These are phyloP conservation scores for Pichia sp. DNA, from an alignment of 1,139 yeast species.

Conservation along the genomic window DNA sequence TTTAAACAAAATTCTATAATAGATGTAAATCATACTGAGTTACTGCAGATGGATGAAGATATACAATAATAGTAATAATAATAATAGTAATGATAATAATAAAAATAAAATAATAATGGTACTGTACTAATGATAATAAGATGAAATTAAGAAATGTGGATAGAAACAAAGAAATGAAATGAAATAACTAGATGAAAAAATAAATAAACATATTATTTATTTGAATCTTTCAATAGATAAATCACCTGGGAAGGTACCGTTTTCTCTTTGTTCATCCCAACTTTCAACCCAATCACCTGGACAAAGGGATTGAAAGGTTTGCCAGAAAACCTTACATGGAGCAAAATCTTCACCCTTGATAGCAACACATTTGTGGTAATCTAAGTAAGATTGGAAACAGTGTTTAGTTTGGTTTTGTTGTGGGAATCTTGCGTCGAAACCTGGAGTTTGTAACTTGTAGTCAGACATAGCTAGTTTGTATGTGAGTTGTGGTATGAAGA, in stretches of 20 bases:
- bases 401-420: constrained; percentile 95
- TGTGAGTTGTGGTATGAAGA: too few species aligned
- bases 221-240: constrained; percentile 32
- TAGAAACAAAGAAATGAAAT: not conserved
- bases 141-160: too few species aligned
- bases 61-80: too few species aligned
- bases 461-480: constrained; percentile 31
- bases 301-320: constrained; percentile 85
- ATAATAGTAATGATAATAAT: too few species aligned
- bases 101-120: too few species aligned
- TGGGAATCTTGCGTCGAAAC: constrained; percentile 92
- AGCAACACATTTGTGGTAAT: constrained; percentile 94
- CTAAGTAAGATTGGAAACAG: constrained; percentile 97
- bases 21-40: too few species aligned
- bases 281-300: constrained; percentile 89
- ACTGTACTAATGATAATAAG: too few species aligned
- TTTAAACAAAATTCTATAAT: too few species aligned
- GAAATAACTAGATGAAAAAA: not conserved
- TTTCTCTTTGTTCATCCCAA: constrained; percentile 92
- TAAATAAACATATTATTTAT: constrained; percentile 8
- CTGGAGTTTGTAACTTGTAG: constrained; percentile 64
- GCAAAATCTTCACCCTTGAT: constrained; percentile 98
- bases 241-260: constrained; percentile 66
- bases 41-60: too few species aligned
- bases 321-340: constrained; percentile 93